Conservation (phyloP, 331 rosid genomes). For the Pyrus hybrid region DNA sequence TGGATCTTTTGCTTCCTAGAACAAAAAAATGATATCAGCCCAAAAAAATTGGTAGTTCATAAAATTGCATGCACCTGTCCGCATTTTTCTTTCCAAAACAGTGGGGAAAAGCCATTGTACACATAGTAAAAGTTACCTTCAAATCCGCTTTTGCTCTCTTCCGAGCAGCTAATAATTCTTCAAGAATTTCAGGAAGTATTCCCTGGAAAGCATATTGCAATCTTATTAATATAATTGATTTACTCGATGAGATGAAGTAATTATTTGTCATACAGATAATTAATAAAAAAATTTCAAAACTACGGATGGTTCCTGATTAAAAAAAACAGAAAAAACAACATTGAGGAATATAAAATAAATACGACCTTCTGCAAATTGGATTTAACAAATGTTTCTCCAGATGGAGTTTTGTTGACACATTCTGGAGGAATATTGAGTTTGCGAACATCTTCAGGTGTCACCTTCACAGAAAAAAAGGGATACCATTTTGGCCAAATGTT, state of each 20-base stretch:
- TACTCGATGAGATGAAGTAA: background rate
- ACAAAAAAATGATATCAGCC: background rate
- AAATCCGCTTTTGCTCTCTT: constrained; percentile 95
- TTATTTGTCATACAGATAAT: constrained; percentile 3
- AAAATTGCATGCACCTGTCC: constrained; percentile 2
- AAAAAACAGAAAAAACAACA: background rate
- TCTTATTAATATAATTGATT: background rate
- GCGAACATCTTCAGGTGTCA: constrained; percentile 70
- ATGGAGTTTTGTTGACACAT: constrained; percentile 79
- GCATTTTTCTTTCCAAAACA: background rate
- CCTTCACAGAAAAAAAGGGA: constrained; percentile 41
- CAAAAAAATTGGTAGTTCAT: background rate
- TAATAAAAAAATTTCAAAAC: constrained; percentile 2
- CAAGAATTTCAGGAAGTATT: constrained; percentile 98
- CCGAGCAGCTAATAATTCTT: constrained; percentile 86
- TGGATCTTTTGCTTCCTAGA: constrained; percentile 89
- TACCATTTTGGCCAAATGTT: background rate
- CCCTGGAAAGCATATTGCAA: constrained; percentile 45
- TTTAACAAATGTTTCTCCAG: constrained; percentile 91
- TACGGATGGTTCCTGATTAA: background rate
- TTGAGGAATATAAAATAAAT: background rate
- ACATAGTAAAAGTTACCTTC: constrained; percentile 45
- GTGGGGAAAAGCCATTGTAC: background rate
- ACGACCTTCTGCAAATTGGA: constrained; percentile 75
- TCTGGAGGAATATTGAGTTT: constrained; percentile 79